phyloP scores from a whole-genome alignment of 768 basidiomycete species.

The Cytidiella melzeri region DNA sequence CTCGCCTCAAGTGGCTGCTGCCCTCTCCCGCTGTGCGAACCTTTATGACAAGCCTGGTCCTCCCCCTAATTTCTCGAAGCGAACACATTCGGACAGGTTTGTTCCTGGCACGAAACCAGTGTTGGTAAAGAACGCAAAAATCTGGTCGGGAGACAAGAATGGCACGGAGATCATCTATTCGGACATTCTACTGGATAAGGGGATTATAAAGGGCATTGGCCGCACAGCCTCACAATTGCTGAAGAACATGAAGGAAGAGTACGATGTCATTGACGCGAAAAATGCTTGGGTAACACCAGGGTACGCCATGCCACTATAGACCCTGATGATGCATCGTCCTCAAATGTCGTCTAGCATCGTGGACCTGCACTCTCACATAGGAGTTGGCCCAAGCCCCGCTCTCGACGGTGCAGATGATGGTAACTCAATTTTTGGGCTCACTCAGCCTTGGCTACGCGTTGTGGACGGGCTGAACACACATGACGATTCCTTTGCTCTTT shows the following conservation, averaged over 20 bases:
- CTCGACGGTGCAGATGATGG: slow-evolving; percentile 40
- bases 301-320: slow-evolving; percentile 10
- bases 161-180: slow-evolving; percentile 55
- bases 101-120: slow-evolving; percentile 46
- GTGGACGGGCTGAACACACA: slow-evolving; percentile 74
- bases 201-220: slow-evolving; percentile 55
- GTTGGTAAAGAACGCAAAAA: slow-evolving; percentile 60
- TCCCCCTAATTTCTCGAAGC: slow-evolving; percentile 26
- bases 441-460: slow-evolving; percentile 59
- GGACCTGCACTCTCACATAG: slow-evolving; percentile 56
- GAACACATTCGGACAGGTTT: slow-evolving; percentile 46
- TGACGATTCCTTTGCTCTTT: slow-evolving; percentile 46
- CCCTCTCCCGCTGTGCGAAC: slow-evolving; percentile 28
- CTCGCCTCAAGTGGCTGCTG: slow-evolving; percentile 25
- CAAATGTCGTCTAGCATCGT: slow-evolving; percentile 31
- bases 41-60: slow-evolving; percentile 34
- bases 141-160: slow-evolving; percentile 67
- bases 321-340: background rate
- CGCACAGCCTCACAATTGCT: slow-evolving; percentile 6
- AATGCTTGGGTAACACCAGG: slow-evolving; percentile 67
- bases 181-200: slow-evolving; percentile 57
- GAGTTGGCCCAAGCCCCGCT: slow-evolving; percentile 26
- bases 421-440: slow-evolving; percentile 48
- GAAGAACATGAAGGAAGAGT: slow-evolving; percentile 1
- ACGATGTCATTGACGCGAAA: slow-evolving; percentile 44